Evolutionary conservation across 169 alveolate genomes (phyloP), one percentile per base, ranked within the genome.

Genomic region (Cryptosporidium sp.): DNA sequence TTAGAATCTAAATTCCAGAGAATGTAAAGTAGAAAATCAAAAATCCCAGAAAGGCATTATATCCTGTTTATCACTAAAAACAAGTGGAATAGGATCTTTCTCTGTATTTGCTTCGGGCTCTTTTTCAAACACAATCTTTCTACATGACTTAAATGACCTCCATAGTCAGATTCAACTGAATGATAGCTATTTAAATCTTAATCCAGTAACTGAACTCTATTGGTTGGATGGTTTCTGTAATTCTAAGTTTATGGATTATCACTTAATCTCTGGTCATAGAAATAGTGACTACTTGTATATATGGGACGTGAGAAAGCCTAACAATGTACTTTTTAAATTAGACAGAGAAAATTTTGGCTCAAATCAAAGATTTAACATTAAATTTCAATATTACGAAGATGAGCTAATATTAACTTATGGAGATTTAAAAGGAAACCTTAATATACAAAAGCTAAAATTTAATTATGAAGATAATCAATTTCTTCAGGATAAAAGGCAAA

Each of bases 281-380:
- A 62, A 67, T 39, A 18, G 65, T 58, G 37, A 62, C 21, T 39
- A 37, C 37, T n/a, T 80, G 23, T 62, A 43, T 31, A 61, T 80
- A 5, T 80, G 89, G 89, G 89, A 80, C 39, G 89, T 80, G 2
- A 59, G 89, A 9, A 80, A 62, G 41, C 89, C 89, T 29, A 80
- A 80, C 43, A 58, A 62, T 23, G 50, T 80, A 26, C 75, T 80
- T 41, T 45, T 26, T 23, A 8, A 80, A 18, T 9, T 80, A 29
- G 52, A 59, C 1, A 59, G 89, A 16, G 70, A 73, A 52, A 73
- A 73, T 31, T 16, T 18, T 33, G 70, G 51, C 5, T 51, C 48
- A 31, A 35, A 50, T 62, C 75, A 80, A 29, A 65, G 89, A 65
- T 80, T 62, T 45, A 18, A 14, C 26, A 65, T 80, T 16, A 43